Base-by-base conservation (phyloP, 371 early-diverging fungal genomes). In the Mortierella sp. region DNA sequence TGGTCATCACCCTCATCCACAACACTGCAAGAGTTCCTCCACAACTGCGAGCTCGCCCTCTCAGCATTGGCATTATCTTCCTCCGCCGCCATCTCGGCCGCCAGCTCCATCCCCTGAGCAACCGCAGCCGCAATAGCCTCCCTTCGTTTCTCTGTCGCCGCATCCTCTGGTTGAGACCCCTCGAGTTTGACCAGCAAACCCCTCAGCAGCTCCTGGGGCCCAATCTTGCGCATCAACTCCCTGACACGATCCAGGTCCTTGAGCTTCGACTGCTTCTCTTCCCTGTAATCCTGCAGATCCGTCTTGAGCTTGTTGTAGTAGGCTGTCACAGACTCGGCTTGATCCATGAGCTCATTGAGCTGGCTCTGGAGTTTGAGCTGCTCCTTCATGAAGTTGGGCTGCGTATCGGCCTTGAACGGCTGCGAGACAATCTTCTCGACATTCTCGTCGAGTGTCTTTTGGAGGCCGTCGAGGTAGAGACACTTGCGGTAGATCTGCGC, bases 151-250 rank as follows among this genome's bases (percentile, higher is more conserved):
- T 76, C 71, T 2, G 72, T 54, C 18, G 76, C 76, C 0, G 79
- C 70, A 18, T 82, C 81, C 4, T 78, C 81, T 14, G 81, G 82
- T n/a, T 82, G 73, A 14, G 76, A 88, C 1, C 88, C 90, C 29
- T 93, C 92, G 14, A 93, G 81, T 21, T 92, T 88, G 43, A 90
- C 92, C 74, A 93, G 68, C 21, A 93, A 76, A 5, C 93, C 91
- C 63, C 91, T 88, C 24, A 93, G 74, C 24, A 93, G 78, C 12
- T 90, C 83, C 24, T 90, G 91, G 0, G 93, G 93, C 3, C 93
- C 84, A 8, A 91, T 88, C 68, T 89, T 84, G 43, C 88, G 82
- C 46, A 93, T 84, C 29, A 88, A 54, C 0, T 79, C 81, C 6
- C 88, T 81, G 16, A 90, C 89, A 10, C 75, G 84, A 2, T 90